These are phyloP conservation scores for Solanum tacnaense DNA, from an alignment of 257 asterid species.

Conservation along the genomic window DNA sequence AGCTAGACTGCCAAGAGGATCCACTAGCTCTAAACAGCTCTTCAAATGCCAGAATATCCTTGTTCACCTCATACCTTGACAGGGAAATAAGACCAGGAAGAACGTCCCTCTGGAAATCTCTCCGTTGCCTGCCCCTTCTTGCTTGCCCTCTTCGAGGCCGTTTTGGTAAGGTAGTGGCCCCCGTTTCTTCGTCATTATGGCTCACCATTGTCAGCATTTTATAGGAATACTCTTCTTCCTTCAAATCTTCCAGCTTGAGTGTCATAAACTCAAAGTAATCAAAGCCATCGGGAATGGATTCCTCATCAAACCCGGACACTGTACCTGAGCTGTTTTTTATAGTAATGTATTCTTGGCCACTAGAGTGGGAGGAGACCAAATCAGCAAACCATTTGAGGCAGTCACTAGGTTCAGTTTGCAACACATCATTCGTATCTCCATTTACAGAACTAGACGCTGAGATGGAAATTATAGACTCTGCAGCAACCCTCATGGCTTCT, in stretches of 20 bases:
- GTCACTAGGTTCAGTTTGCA: conserved; percentile 6
- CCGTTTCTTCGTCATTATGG: conserved; percentile 15
- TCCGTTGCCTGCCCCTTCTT: conserved; percentile 37
- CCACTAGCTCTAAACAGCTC: conserved; percentile 40
- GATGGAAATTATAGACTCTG: conserved; percentile 56
- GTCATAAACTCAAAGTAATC: conserved; percentile 68
- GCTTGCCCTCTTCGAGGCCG: conserved; percentile 40
- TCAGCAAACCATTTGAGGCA: conserved; percentile 56
- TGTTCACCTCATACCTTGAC: conserved; percentile 50
- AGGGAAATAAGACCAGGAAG: conserved; percentile 58
- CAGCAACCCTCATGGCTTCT: conserved; percentile 43
- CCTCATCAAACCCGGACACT: conserved; percentile 4
- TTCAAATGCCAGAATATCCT: conserved; percentile 61
- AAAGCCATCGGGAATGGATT: conserved; percentile 32
- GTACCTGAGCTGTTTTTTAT: neutral
- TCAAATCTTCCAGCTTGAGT: conserved; percentile 39
- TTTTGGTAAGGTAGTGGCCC: conserved; percentile 4
- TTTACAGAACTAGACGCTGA: conserved; percentile 6
- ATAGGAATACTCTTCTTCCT: conserved; percentile 16
- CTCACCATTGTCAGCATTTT: conserved; percentile 2
- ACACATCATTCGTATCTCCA: neutral
- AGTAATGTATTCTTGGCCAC: neutral
- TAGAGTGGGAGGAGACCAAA: conserved; percentile 16
- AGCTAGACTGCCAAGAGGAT: conserved; percentile 14
- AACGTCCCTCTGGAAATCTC: conserved; percentile 59